Evolutionary conservation across 1,139 yeast species (phyloP), one percentile per base, ranked within the genome.

Genomic region (Debaryomyces subglobosus): DNA sequence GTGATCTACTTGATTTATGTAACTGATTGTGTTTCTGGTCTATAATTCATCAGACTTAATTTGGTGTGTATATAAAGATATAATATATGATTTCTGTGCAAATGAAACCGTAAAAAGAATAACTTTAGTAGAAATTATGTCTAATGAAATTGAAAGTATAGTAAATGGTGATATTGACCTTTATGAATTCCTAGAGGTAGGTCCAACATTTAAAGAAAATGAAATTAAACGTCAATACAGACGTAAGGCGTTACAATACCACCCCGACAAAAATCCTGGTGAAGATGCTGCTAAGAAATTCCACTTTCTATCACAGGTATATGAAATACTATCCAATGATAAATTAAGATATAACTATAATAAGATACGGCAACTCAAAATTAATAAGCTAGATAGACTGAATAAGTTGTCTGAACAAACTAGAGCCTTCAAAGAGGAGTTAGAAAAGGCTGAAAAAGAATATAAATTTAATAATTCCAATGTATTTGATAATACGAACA

Each of bases 221-320:
- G 95, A 87, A 52, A 76, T 94, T 53, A 89, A 89, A 65, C 85
- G 84, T 63, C 96, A 96, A 5, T 94, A 89, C 63, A 77, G 97
- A 49, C 83, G 79, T 58, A 82, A 82, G 60, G 98, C 99, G 0
- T 72, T 92, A 18, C 73, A 71, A 52, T 84, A 82, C 51, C 99
- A 94, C 58, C 86, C 86, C 0, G 86, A 81, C 61, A 81, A 80
- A 61, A 72, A 75, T 53, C 57, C 63, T 3, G 59, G 70, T 3
- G 67, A 68, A 4, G 68, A 64, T 30, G 67, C 70, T 2, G 62
- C 58, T 10, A 62, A 60, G 20, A 62, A 68, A 52, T 81, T 81
- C 56, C 69, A 74, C 37, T 60, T 68, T 35, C 60, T 79, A 23
- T 59, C 72, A 3, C 63, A 67, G 16, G 67, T 75, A 10, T 75